These are phyloP conservation scores for Coemansia sp. DNA, from an alignment of 192 early-diverging fungal species.

Conservation along the genomic window DNA sequence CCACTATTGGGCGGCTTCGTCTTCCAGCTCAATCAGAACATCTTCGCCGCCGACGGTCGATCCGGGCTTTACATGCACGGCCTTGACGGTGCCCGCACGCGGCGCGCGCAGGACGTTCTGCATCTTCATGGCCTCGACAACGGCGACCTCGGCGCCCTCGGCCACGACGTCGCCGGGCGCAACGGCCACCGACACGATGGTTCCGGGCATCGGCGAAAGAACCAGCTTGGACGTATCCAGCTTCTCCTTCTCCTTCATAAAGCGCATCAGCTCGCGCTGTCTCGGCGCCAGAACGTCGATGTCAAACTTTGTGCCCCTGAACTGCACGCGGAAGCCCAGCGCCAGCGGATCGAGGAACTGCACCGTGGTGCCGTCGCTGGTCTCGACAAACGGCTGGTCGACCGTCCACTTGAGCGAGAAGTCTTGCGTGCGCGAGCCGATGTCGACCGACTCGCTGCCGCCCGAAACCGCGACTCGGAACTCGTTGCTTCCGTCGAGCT, in stretches of 20 bases:
- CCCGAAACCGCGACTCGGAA: conserved; percentile 14
- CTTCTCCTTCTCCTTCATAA: conserved; percentile 76
- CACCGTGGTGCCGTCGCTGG: conserved; percentile 46
- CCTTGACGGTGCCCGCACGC: conserved; percentile 72
- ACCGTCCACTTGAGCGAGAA: conserved; percentile 66
- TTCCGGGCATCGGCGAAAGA: conserved; percentile 88
- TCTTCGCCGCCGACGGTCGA: conserved; percentile 77
- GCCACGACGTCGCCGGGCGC: conserved; percentile 75
- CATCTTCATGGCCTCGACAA: conserved; percentile 99
- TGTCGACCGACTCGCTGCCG: conserved; percentile 21
- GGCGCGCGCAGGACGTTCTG: conserved; percentile 86
- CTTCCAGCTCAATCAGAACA: conserved; percentile 67
- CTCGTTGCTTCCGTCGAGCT: conserved; percentile 19
- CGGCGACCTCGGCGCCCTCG: conserved; percentile 78
- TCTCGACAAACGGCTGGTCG: conserved; percentile 68
- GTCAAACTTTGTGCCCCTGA: conserved; percentile 80
- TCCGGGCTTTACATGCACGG: conserved; percentile 69
- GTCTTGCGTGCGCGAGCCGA: not conserved
- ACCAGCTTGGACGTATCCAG: conserved; percentile 71
- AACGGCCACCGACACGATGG: conserved; percentile 77
- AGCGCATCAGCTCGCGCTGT: conserved; percentile 64
- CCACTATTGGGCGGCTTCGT: conserved; percentile 9
- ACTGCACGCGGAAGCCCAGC: conserved; percentile 77
- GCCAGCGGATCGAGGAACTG: conserved; percentile 74
- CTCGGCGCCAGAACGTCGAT: conserved; percentile 58